Evolutionary conservation across 768 basidiomycete species (phyloP).

Genomic region (Lepiota venenata): DNA sequence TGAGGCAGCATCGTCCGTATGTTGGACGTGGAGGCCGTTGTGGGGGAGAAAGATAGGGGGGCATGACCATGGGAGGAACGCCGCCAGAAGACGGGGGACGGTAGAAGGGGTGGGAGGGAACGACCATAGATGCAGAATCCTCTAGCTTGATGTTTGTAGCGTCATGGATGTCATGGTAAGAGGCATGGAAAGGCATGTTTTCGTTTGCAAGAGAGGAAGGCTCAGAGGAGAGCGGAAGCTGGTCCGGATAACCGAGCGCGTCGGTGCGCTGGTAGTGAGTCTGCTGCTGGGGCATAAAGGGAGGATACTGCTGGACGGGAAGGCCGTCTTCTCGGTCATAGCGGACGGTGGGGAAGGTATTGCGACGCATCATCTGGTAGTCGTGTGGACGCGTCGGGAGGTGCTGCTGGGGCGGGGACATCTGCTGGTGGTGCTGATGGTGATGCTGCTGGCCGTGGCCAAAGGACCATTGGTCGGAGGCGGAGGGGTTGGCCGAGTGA

Average conservation of each 20-base stretch:
- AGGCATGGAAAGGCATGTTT: conserved; percentile 31
- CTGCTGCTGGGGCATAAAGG: conserved; percentile 39
- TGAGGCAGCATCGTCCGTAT: conserved; percentile 87
- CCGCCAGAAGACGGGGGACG: conserved; percentile 28
- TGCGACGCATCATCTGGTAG: conserved; percentile 53
- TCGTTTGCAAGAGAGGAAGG: conserved; percentile 30
- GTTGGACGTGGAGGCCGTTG: conserved; percentile 68
- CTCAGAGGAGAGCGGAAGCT: conserved; percentile 23
- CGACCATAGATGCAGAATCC: conserved; percentile 54
- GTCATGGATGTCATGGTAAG: conserved; percentile 46
- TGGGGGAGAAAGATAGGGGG: conserved; percentile 38
- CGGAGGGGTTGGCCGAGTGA: neutral
- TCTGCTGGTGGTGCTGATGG: conserved; percentile 27
- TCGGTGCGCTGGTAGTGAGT: conserved; percentile 35
- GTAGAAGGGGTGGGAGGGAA: conserved; percentile 61
- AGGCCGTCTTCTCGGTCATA: conserved; percentile 58
- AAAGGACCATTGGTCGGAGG: conserved; percentile 22
- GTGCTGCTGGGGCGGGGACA: conserved; percentile 30
- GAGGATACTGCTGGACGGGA: conserved; percentile 35
- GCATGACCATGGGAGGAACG: conserved; percentile 23
- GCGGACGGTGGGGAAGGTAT: conserved; percentile 74
- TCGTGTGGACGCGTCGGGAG: conserved; percentile 34
- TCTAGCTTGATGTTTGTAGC: conserved; percentile 61
- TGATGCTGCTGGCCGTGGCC: conserved; percentile 42
- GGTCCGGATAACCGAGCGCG: conserved; percentile 29